Evolutionary conservation across 1,284 basidiomycete species (phyloP).

Genomic region (Takashimella koratensis): DNA sequence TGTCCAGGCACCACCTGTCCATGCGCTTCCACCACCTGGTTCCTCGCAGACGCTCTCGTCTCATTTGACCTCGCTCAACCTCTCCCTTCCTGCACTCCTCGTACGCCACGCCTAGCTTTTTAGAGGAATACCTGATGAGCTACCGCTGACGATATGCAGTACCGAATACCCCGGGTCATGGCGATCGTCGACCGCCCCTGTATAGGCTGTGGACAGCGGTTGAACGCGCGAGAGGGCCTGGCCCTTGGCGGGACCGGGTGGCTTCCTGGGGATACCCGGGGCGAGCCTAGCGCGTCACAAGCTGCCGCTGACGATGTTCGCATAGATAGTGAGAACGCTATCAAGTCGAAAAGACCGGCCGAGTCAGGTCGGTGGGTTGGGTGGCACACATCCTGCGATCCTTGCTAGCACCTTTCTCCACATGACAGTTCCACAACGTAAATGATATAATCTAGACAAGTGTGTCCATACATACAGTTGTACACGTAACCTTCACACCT

Average conservation of each 20-base stretch:
- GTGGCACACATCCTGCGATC: constrained; percentile 21
- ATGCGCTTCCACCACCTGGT: constrained; percentile 12
- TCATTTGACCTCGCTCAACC: constrained; percentile 6
- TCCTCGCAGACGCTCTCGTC: constrained; percentile 6
- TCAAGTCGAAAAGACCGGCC: too few relatives aligned
- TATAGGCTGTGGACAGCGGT: neutral
- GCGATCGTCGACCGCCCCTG: neutral
- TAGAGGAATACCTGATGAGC: neutral
- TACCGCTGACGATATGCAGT: neutral
- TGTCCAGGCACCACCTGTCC: constrained; percentile 14
- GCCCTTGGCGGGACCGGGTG: neutral
- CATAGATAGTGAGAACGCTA: too few relatives aligned
- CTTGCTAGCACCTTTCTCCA: neutral
- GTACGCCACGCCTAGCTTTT: neutral
- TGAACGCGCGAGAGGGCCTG: neutral
- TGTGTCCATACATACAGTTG: too few relatives aligned
- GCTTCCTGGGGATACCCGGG: neutral
- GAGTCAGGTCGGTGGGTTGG: constrained; percentile 13
- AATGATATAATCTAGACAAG: neutral
- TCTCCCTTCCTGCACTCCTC: constrained; percentile 9
- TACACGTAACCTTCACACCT: too few relatives aligned
- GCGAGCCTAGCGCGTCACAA: too few relatives aligned
- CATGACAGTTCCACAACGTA: neutral
- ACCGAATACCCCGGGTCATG: neutral
- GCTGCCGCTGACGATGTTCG: too few relatives aligned